These are phyloP conservation scores for Oenanthe javanica DNA, from an alignment of 140 eudicot genomes.

Conservation along the genomic window DNA sequence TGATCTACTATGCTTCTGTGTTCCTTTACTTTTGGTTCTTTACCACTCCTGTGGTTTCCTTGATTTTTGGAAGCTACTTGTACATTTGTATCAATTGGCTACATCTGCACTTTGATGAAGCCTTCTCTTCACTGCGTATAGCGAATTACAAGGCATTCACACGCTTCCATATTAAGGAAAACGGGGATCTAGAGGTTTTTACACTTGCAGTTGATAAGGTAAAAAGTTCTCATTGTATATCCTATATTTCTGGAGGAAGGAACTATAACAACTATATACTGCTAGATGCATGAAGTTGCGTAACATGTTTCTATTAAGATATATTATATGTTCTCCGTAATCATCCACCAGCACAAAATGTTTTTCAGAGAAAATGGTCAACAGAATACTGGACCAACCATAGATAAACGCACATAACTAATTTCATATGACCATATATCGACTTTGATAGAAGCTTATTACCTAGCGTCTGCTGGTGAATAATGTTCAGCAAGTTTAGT, in stretches of 20 bases:
- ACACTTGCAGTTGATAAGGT: conserved; percentile 97
- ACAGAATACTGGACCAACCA: not conserved
- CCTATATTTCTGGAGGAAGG: not conserved
- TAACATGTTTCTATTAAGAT: not conserved
- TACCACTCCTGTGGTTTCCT: conserved; percentile 83
- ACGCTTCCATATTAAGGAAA: conserved; percentile 60
- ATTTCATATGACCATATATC: not conserved
- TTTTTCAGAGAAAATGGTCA: not conserved
- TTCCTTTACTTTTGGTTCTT: conserved; percentile 89
- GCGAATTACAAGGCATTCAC: conserved; percentile 92
- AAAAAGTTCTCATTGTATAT: not conserved
- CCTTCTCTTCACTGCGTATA: conserved; percentile 85
- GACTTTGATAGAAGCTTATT: not conserved
- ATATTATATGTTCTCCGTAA: not conserved
- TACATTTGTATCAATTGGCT: conserved; percentile 87
- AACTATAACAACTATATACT: not conserved
- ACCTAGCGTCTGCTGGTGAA: not conserved
- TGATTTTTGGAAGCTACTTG: conserved; percentile 84
- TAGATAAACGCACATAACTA: not conserved
- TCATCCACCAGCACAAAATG: not conserved
- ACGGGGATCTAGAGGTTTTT: conserved; percentile 80
- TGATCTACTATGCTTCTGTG: conserved; percentile 75
- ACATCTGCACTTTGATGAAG: conserved; percentile 91
- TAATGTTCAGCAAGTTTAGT: not conserved
- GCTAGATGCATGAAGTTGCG: not conserved